These are phyloP conservation scores for Areca catechu DNA, from an alignment of 176 grass and related monocot genomes.

Conservation along the genomic window DNA sequence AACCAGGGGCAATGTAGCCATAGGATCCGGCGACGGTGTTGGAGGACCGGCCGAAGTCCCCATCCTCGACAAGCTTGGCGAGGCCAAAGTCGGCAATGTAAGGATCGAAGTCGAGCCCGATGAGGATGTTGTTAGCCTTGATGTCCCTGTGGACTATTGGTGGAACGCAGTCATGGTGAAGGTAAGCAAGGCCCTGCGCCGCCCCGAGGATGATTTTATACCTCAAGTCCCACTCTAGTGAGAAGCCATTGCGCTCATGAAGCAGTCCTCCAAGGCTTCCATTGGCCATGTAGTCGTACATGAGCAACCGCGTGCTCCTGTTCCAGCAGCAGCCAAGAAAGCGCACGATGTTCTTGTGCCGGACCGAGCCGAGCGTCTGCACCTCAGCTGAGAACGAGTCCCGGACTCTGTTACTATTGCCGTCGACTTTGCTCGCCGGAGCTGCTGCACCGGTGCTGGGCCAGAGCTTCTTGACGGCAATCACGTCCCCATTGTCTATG, in stretches of 20 bases:
- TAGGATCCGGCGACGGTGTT: constrained; percentile 95
- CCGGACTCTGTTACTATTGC: constrained; percentile 30
- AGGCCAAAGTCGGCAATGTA: constrained; percentile 98
- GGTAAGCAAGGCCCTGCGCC: constrained; percentile 76
- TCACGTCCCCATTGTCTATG: constrained; percentile 75
- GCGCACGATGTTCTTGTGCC: constrained; percentile 96
- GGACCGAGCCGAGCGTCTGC: constrained; percentile 74
- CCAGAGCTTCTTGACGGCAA: constrained; percentile 98
- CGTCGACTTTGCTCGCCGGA: constrained; percentile 23
- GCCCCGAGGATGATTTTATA: constrained; percentile 76
- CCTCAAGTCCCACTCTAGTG: constrained; percentile 85
- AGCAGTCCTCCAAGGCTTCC: constrained; percentile 85
- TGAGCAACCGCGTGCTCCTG: constrained; percentile 67
- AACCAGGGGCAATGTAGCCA: constrained; percentile 90
- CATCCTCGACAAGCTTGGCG: constrained; percentile 87
- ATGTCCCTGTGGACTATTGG: constrained; percentile 93
- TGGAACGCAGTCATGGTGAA: constrained; percentile 89
- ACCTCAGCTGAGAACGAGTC: constrained; percentile 98
- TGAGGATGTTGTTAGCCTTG: constrained; percentile 96
- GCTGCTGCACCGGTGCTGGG: constrained; percentile 16
- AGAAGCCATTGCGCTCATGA: constrained; percentile 61
- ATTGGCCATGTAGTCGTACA: constrained; percentile 99
- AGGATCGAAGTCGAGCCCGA: constrained; percentile 86
- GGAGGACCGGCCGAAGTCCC: constrained; percentile 59
- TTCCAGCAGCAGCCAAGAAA: constrained; percentile 99